Conservation (phyloP, 768 basidiomycete genomes). For the Trametopsis cervina region DNA sequence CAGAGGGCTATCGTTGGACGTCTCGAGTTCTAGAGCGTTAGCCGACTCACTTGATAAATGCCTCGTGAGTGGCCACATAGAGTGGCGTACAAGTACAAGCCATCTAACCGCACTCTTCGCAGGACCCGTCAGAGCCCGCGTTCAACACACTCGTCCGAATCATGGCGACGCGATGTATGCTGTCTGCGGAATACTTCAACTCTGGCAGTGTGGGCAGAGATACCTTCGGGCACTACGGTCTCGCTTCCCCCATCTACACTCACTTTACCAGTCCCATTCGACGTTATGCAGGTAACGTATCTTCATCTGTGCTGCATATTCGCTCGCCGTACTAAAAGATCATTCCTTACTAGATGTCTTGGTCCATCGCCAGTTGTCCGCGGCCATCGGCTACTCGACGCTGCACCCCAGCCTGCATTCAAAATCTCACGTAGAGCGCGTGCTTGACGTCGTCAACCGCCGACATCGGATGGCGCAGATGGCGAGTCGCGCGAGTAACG, state of each 20-base stretch:
- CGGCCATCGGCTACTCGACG: slow-evolving; percentile 77
- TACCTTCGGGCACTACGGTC: slow-evolving; percentile 93
- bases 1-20: slow-evolving; percentile 76
- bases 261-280: slow-evolving; percentile 98
- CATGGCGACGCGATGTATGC: slow-evolving; percentile 99
- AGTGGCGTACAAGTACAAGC: background rate
- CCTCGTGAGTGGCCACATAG: slow-evolving; percentile 43
- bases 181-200: slow-evolving; percentile 97
- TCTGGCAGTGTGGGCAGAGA: slow-evolving; percentile 90
- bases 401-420: slow-evolving; percentile 87
- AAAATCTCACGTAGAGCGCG: slow-evolving; percentile 79
- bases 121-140: slow-evolving; percentile 80
- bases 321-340: background rate
- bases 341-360: slow-evolving; percentile 62
- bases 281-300: slow-evolving; percentile 75
- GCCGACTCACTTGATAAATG: slow-evolving; percentile 86
- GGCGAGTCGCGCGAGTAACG: slow-evolving; percentile 93
- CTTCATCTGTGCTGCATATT: background rate
- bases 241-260: slow-evolving; percentile 96
- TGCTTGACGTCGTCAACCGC: slow-evolving; percentile 81
- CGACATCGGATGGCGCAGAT: slow-evolving; percentile 96
- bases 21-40: slow-evolving; percentile 84
- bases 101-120: slow-evolving; percentile 8
- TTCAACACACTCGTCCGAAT: slow-evolving; percentile 98
- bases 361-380: slow-evolving; percentile 87